Conservation (phyloP, 805 yeast species). For the Myxozyma neotropica region DNA sequence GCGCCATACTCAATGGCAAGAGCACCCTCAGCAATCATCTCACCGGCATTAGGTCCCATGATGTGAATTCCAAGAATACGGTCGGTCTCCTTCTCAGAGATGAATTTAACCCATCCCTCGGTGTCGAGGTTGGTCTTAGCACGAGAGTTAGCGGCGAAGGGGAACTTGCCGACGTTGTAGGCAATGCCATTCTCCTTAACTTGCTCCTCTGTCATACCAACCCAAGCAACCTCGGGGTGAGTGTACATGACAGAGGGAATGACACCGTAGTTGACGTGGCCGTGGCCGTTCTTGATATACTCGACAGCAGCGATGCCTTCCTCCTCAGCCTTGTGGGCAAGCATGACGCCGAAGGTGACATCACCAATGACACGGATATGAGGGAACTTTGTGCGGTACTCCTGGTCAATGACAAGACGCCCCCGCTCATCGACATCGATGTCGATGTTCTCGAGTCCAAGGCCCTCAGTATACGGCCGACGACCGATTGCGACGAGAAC, state of each 20-base stretch:
- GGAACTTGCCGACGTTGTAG: conserved; percentile 96
- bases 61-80: conserved; percentile 95
- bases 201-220: conserved; percentile 93
- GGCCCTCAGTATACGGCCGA: conserved; percentile 92
- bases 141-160: conserved; percentile 98
- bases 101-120: conserved; percentile 94
- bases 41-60: conserved; percentile 98
- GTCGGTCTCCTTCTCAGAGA: conserved; percentile 96
- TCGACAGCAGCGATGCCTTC: conserved; percentile 99
- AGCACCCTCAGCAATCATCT: conserved; percentile 98
- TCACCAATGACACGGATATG: conserved; percentile 98
- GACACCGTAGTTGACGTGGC: conserved; percentile 97
- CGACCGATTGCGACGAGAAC: conserved; percentile 97
- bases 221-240: conserved; percentile 99
- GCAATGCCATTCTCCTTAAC: conserved; percentile 88
- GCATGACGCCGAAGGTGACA: conserved; percentile 97
- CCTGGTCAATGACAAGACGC: conserved; percentile 89
- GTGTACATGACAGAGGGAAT: conserved; percentile 99
- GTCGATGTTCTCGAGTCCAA: conserved; percentile 85
- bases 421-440: conserved; percentile 90
- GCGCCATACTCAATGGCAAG: conserved; percentile 99
- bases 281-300: conserved; percentile 88
- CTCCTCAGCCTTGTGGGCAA: conserved; percentile 99
- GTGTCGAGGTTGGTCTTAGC: conserved; percentile 98
- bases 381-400: conserved; percentile 87